Evolutionary conservation across 202 grass and related monocot genomes (phyloP).

Genomic region (Setaria italica): DNA sequence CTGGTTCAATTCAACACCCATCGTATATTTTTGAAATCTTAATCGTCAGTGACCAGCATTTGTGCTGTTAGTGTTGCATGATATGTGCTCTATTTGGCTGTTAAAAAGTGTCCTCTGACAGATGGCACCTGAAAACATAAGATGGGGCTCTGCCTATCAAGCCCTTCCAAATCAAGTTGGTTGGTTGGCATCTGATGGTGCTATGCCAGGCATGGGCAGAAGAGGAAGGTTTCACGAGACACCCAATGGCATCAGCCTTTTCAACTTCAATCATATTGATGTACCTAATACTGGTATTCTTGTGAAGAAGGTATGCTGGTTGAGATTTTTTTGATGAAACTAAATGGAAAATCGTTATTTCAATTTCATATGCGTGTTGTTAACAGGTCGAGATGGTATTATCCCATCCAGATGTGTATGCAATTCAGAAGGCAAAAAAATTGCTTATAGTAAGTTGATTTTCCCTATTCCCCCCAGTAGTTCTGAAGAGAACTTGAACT

Average conservation of each 20-base stretch:
- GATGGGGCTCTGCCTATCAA: conserved; percentile 61
- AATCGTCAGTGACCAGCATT: not conserved
- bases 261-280: conserved; percentile 51
- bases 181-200: conserved; percentile 47
- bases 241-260: conserved; percentile 54
- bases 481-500: conserved; percentile 27
- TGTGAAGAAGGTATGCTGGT: conserved; percentile 64
- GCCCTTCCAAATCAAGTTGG: conserved; percentile 27
- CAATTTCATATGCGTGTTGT: not conserved
- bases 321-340: not conserved
- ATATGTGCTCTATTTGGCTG: not conserved
- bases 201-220: conserved; percentile 31
- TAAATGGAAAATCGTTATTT: conserved; percentile 27
- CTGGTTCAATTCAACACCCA: not conserved
- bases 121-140: conserved; percentile 78
- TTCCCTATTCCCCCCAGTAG: conserved; percentile 16
- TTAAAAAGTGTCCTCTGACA: conserved; percentile 41
- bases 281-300: conserved; percentile 64
- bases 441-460: conserved; percentile 70
- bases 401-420: conserved; percentile 65
- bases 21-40: not conserved
- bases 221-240: conserved; percentile 47
- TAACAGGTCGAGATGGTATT: conserved; percentile 79
- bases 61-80: conserved; percentile 1
- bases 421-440: conserved; percentile 80